Conservation (phyloP, 805 yeast species). For the Ogataea corticis region DNA sequence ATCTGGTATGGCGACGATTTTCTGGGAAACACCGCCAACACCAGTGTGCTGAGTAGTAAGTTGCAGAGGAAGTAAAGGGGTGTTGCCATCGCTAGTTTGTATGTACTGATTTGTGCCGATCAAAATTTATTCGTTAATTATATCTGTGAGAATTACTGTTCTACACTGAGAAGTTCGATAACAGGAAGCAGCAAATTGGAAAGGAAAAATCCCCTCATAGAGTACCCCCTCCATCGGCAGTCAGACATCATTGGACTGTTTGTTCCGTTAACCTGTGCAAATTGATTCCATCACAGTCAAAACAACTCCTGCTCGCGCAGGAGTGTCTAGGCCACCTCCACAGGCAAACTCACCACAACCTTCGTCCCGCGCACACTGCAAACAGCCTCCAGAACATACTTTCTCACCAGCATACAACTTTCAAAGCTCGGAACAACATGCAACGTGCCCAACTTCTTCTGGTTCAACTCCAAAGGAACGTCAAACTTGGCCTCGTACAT, state of each 20-base stretch:
- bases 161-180: no score
- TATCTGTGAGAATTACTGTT: not conserved
- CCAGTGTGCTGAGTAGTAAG: constrained; percentile 1
- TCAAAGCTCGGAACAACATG: constrained; percentile 65
- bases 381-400: constrained; percentile 39
- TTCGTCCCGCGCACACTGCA: not conserved
- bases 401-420: constrained; percentile 59
- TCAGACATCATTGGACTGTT: no score
- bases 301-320: no score
- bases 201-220: no score
- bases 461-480: constrained; percentile 10
- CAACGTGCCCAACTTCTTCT: constrained; percentile 37
- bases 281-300: no score
- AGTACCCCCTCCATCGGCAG: no score
- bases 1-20: constrained; percentile 41
- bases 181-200: no score
- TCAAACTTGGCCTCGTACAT: constrained; percentile 3
- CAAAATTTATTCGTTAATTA: not conserved
- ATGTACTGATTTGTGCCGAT: not conserved
- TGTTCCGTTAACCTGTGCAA: no score
- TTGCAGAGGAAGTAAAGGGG: not conserved
- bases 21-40: constrained; percentile 4
- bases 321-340: constrained; percentile 13
- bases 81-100: not conserved
- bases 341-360: not conserved